Base-by-base conservation (phyloP, 176 grass and related monocot species). In the Ensete glaucum region DNA sequence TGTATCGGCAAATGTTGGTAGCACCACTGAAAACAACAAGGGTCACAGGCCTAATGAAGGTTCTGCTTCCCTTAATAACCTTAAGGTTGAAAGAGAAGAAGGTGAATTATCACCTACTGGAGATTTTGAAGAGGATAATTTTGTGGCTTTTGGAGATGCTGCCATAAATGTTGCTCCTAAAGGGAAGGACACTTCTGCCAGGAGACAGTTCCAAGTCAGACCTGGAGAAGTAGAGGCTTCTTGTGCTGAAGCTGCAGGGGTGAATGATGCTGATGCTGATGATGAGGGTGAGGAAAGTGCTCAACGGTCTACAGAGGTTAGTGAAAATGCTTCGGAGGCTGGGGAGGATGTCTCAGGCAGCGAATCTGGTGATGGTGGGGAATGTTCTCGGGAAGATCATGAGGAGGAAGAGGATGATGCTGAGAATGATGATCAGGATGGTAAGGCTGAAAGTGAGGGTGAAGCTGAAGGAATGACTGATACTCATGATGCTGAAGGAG, bases 61-160 rank as follows among this genome's bases (percentile, higher is more conserved):
- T 78, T 52, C 64, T 86, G 71, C 51, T 25, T 53, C 62, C 15
- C 76, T 69, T 62, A 76, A 70, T 29, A 76, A 65, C 56, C 34
- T 52, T 64, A 87, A 80, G 65, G 82, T 87, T 71, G 86, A 92
- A 81, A 90, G 85, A 82, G 88, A 90, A 72, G 91, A 94, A 68
- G 85, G 91, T n/a, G 88, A 91, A 69, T 87, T 91, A 68, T 88
- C 81, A 62, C 87, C 89, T 71, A 91, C 85, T 82, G 84, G 79
- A 54, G 76, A 89, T 84, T 80, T 88, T 56, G 84, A 78, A 69
- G 84, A 78, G 76, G 62, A 88, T 9, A 85, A 80, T 84, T 84
- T 83, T 82, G 71, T 72, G 21, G 72, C 78, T 76, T 81, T 83
- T 53, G 86, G 76, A 55, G 76, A 72, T 53, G 71, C 74, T 77